Percentiles rank a stretch among this genome's conserved stretches.
Conservation (phyloP, 306 rosid genomes). For the Vigna hirtella region DNA sequence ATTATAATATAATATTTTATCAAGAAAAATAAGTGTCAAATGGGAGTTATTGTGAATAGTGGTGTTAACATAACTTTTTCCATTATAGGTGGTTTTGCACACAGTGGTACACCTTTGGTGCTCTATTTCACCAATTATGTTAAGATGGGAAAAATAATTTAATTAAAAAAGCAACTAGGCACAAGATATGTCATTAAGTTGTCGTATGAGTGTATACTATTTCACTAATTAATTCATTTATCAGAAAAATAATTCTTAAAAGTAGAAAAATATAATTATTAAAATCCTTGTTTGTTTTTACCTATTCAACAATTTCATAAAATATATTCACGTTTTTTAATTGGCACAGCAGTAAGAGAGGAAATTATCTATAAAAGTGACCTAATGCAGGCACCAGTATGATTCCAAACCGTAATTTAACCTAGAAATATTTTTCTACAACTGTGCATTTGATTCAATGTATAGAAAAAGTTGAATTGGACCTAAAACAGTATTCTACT, state of each 20-base stretch:
- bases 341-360: not conserved
- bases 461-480: conserved; percentile 18
- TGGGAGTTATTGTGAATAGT: no score
- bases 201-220: no score
- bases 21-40: no score
- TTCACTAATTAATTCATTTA: not conserved
- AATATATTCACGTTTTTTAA: not conserved
- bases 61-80: no score
- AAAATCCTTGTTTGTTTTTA: not conserved
- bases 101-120: not conserved
- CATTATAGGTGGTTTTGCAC: not conserved
- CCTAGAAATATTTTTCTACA: not conserved
- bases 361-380: not conserved
- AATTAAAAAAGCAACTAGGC: not conserved
- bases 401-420: not conserved
- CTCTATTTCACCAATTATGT: not conserved
- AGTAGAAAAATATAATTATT: not conserved
- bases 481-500: conserved; percentile 8
- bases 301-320: not conserved
- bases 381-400: not conserved
- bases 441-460: not conserved
- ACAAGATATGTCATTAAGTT: not conserved
- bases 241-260: not conserved
- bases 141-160: not conserved
- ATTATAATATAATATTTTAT: no score